Conservation (phyloP, 805 yeast species). For the Debaryomyces prosopidis region DNA sequence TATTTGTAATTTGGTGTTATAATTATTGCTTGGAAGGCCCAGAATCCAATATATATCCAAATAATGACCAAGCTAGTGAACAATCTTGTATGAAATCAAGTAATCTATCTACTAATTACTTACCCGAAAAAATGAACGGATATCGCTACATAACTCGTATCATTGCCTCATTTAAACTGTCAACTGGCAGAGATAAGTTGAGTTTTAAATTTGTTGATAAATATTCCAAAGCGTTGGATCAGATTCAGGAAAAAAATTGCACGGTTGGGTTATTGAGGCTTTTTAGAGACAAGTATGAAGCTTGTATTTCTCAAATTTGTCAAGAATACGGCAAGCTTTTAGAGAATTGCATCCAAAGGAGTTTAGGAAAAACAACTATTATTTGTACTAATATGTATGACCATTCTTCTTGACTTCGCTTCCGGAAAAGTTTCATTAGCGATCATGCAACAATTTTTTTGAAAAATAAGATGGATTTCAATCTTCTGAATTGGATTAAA, state of each 20-base stretch:
- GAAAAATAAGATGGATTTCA: no score
- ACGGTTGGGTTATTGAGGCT: conserved; percentile 54
- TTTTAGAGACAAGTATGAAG: conserved; percentile 31
- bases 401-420: background rate
- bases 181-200: background rate
- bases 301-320: conserved; percentile 55
- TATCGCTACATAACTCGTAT: conserved; percentile 52
- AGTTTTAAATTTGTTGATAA: conserved; percentile 1
- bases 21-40: conserved; percentile 48
- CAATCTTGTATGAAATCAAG: conserved; percentile 1
- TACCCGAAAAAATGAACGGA: conserved; percentile 34
- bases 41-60: conserved; percentile 23
- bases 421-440: no score
- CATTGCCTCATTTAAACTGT: conserved; percentile 26
- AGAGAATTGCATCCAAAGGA: conserved; percentile 52
- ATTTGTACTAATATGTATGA: conserved; percentile 13
- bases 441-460: no score
- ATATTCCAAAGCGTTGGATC: conserved; percentile 40
- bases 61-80: background rate
- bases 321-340: conserved; percentile 54
- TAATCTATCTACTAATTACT: conserved; percentile 1
- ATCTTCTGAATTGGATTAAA: no score
- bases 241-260: conserved; percentile 44
- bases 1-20: conserved; percentile 51
- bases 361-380: conserved; percentile 41